Conservation (phyloP, 352 stramenopile genomes). For the Thalassiosira oceanica region DNA sequence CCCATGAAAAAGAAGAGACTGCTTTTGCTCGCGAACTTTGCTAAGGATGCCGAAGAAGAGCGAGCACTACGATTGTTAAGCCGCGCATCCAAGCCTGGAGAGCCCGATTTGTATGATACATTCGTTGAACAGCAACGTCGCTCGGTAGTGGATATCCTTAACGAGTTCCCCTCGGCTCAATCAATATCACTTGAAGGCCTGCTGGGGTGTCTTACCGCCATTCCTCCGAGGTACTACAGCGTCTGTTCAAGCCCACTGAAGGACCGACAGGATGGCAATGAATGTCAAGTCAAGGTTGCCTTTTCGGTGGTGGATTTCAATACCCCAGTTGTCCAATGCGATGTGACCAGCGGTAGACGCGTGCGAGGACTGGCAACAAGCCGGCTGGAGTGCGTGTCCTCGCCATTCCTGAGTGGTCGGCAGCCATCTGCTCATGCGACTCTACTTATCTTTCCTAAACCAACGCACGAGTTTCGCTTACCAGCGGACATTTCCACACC, state of each 20-base stretch:
- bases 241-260: slow-evolving; percentile 90
- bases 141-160: slow-evolving; percentile 88
- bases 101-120: slow-evolving; percentile 51
- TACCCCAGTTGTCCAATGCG: slow-evolving; percentile 38
- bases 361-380: slow-evolving; percentile 75
- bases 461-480: slow-evolving; percentile 87
- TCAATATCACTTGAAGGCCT: slow-evolving; percentile 85
- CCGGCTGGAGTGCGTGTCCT: slow-evolving; percentile 70
- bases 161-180: slow-evolving; percentile 90
- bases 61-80: slow-evolving; percentile 56
- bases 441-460: slow-evolving; percentile 87
- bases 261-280: slow-evolving; percentile 36
- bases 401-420: slow-evolving; percentile 29
- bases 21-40: slow-evolving; percentile 55
- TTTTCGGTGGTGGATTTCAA: slow-evolving; percentile 91
- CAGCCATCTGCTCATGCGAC: slow-evolving; percentile 3
- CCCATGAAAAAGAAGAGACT: slow-evolving; percentile 83
- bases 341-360: slow-evolving; percentile 41
- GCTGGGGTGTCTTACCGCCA: slow-evolving; percentile 84
- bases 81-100: slow-evolving; percentile 31
- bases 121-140: slow-evolving; percentile 88
- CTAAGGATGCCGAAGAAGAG: slow-evolving; percentile 52
- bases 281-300: slow-evolving; percentile 80
- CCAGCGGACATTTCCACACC: slow-evolving; percentile 84
- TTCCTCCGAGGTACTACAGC: slow-evolving; percentile 94